Base-by-base conservation (phyloP, 202 grass and related monocot species). In the Musa balbisiana region DNA sequence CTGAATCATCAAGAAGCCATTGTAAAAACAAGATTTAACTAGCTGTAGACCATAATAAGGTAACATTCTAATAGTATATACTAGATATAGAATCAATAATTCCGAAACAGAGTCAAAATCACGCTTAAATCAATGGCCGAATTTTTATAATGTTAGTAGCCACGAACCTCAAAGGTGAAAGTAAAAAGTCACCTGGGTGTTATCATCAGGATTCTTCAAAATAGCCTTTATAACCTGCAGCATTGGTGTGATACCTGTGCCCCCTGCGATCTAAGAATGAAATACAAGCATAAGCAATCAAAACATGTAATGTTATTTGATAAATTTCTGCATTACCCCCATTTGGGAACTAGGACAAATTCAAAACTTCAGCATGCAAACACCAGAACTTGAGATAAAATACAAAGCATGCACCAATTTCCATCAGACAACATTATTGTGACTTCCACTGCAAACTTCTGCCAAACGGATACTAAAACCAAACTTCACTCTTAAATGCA, bases 201-300 rank as follows among this genome's bases (percentile, higher is more conserved):
- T 89, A 80, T 98, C 94, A 86, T 98, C 87, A 68, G 88, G 87
- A 78, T 98, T 98, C 86, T 98, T 98, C 2, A 98, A 84, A 79
- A 98, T 79, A 87, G 94, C 90, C 74, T 92, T 93, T 51, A 93
- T 88, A 84, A 98, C 90, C 79, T 98, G 94, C 51, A 98, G 80
- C 90, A 93, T 98, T 80, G 94, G 94, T 73, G 94, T 98, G 81
- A 98, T 88, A 81, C 94, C 94, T 62, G 86, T 83, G 67, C 94
- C 94, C 73, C 94, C 94, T 77, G 94, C 94, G 53, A 98, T 79
- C 94, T 98, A 80, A 73, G 52, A 52, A 76, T 52, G 52, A 73
- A 50, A 53, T 63, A 80, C 60, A 53, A 74, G 77, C 25, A 24
- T 43, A 59, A 29, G 22, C 1, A 64, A 20, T 22, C 8, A 20